These are phyloP conservation scores for Vinca minor DNA, from an alignment of 257 asterid genomes.

Conservation along the genomic window DNA sequence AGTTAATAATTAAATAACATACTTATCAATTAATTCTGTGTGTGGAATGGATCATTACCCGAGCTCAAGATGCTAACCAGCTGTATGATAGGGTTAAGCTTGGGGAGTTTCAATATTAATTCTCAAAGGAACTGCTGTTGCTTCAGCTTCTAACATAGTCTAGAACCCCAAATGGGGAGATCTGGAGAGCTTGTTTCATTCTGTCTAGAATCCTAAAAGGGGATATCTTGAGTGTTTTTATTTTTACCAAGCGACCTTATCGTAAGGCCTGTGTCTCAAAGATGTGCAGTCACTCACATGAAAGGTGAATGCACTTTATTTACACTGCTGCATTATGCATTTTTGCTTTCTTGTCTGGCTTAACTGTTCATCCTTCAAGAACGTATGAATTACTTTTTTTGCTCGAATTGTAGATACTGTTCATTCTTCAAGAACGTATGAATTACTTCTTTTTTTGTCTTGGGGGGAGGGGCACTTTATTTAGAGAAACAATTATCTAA, in stretches of 20 bases:
- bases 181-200: too few species aligned
- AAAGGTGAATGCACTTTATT: not conserved
- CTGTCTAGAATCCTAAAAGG: too few species aligned
- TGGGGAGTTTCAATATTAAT: too few species aligned
- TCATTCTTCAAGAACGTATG: too few species aligned
- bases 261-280: not conserved
- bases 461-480: too few species aligned
- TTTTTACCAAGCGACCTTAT: conserved; percentile 1
- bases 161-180: too few species aligned
- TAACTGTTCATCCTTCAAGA: not conserved
- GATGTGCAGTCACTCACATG: not conserved
- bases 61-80: not conserved
- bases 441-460: too few species aligned
- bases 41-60: not conserved
- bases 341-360: not conserved
- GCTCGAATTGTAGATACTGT: too few species aligned
- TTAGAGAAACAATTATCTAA: not conserved
- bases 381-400: not conserved
- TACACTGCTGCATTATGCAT: not conserved
- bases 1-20: not conserved
- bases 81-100: not conserved
- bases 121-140: not conserved
- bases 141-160: not conserved
- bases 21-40: not conserved
- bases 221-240: too few species aligned